phyloP scores from a whole-genome alignment of 805 yeast genomes.

The Candida michaelii region DNA sequence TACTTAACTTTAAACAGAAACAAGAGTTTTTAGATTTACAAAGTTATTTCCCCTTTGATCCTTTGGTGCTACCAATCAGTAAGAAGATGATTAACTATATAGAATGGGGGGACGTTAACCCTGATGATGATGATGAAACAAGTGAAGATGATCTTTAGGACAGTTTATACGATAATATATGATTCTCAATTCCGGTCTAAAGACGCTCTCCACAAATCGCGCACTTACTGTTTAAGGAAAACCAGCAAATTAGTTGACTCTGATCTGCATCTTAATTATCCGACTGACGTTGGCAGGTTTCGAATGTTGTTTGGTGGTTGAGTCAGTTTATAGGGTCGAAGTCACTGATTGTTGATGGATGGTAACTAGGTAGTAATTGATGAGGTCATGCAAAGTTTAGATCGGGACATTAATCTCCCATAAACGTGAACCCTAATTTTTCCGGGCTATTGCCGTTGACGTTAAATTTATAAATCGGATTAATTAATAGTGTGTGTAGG shows the following conservation, averaged over 20 bases:
- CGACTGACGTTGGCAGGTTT: too few species aligned
- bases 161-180: too few species aligned
- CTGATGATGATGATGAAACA: conserved; percentile 45
- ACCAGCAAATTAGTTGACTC: conserved; percentile 1
- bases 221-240: not conserved
- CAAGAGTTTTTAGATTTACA: conserved; percentile 87
- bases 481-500: too few species aligned
- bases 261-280: not conserved
- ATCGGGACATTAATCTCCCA: not conserved
- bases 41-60: conserved; percentile 97
- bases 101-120: conserved; percentile 67
- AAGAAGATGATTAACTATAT: conserved; percentile 56
- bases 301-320: too few species aligned
- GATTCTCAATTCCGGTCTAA: too few species aligned
- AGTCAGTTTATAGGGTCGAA: too few species aligned
- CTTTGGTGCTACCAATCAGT: conserved; percentile 67
- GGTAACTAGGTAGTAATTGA: too few species aligned
- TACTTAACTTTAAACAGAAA: conserved; percentile 52
- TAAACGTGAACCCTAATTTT: conserved; percentile 2
- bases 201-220: conserved; percentile 3
- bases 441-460: too few species aligned
- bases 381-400: too few species aligned
- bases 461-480: too few species aligned
- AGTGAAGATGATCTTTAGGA: not conserved
- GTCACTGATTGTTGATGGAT: too few species aligned